Conservation (phyloP, 768 basidiomycete genomes). For the button mushroom (Agaricus bisporus) region DNA sequence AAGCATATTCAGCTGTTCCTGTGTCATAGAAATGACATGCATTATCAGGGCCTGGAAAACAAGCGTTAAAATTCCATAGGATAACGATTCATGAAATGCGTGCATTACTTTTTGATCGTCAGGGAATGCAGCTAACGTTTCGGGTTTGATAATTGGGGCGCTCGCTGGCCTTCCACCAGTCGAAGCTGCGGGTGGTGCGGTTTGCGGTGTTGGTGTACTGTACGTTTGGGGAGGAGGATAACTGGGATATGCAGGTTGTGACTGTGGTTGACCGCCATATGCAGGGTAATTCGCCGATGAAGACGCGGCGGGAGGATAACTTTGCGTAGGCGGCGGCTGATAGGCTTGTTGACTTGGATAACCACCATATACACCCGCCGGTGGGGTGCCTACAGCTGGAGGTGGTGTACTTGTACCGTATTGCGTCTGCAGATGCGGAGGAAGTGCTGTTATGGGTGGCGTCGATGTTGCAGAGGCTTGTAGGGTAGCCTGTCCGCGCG, state of each 20-base stretch:
- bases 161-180: not conserved
- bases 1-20: slow-evolving; percentile 74
- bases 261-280: slow-evolving; percentile 12
- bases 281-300: slow-evolving; percentile 9
- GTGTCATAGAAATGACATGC: slow-evolving; percentile 76
- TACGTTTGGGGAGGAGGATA: slow-evolving; percentile 16
- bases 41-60: slow-evolving; percentile 58
- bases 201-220: slow-evolving; percentile 19
- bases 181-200: slow-evolving; percentile 21
- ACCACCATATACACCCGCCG: slow-evolving; percentile 18
- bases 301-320: slow-evolving; percentile 13
- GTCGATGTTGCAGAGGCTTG: slow-evolving; percentile 17
- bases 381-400: slow-evolving; percentile 15
- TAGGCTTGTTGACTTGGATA: slow-evolving; percentile 13
- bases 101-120: slow-evolving; percentile 59
- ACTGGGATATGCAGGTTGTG: slow-evolving; percentile 14
- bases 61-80: not conserved
- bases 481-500: slow-evolving; percentile 18
- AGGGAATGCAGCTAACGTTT: slow-evolving; percentile 52
- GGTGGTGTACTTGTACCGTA: slow-evolving; percentile 31
- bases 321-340: slow-evolving; percentile 5
- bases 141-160: slow-evolving; percentile 21
- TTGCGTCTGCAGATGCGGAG: slow-evolving; percentile 37
- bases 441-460: slow-evolving; percentile 37
- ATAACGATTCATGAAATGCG: slow-evolving; percentile 9